Base-by-base conservation (phyloP, 2,329 filamentous ascomycete genomes). In the Diaporthe vaccinii region DNA sequence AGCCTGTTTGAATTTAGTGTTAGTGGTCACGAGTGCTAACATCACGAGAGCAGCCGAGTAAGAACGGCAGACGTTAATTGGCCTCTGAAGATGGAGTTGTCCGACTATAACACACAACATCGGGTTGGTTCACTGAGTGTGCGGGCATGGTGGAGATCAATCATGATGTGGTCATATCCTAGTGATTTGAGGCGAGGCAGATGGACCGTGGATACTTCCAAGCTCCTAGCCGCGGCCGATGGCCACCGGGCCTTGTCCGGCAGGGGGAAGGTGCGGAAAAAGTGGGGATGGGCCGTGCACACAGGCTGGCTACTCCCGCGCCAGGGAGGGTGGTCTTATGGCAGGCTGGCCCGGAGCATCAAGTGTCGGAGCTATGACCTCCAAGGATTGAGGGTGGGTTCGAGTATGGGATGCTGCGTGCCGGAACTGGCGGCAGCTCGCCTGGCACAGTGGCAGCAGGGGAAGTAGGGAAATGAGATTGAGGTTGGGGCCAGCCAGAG, bases 1-100 rank as follows among this genome's bases (percentile, higher is more conserved):
- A 91, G 82, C 78, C 86, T 87, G 78, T 72, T 71, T 31, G 67
- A 44, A 31, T 28, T 34, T 15, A 4, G 8, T 31, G 61, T 76
- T 72, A 76, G 72, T 55, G 31, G 53, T 34, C 65, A 71, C 57
- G 31, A 12, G 58, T 58, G 44, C 44, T 36, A 22, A 25, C 15
- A 59, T 39, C n/a, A 25, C n/a, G 36, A 15, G 36, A 17, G 25
- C 57, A 49, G 34, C 34, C 36, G 14, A 28, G 39, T 9, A 3
- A 49, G 36, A 15, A 57, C 46, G 70, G 28, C 17, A 58, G 15
- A 25, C 17, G 17, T 5, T 7, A 22, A 17, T 28, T 55, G 62
- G 53, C 17, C 28, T 65, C n/a, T 44, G 73, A 39, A 34, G 49
- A 39, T 22, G 36, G 39, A 39, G 17, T 57, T 58, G 58, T 28